A percentile compares a stretch with the other conserved stretches of the same genome.
Evolutionary conservation across 805 yeast genomes (phyloP).

Genomic region (Myxozyma nipponensis): DNA sequence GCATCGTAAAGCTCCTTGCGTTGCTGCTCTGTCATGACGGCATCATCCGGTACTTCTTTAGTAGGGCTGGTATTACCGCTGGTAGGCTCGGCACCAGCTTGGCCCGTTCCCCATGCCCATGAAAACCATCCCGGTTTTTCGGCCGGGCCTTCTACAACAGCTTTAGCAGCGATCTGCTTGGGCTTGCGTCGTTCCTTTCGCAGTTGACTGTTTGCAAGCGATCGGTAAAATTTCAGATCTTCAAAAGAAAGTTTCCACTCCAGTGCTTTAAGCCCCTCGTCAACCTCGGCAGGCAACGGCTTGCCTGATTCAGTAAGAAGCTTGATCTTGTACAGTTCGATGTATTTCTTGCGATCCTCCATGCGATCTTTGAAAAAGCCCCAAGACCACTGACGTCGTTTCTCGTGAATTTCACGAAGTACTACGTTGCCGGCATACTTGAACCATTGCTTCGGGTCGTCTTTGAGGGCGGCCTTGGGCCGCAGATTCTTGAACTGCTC

Average conservation of each 20-base stretch:
- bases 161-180: constrained; percentile 1
- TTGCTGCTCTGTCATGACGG: constrained; percentile 77
- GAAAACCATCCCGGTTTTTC: constrained; percentile 52
- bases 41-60: constrained; percentile 25
- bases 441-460: constrained; percentile 79
- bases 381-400: constrained; percentile 85
- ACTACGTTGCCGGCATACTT: constrained; percentile 74
- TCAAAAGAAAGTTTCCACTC: constrained; percentile 65
- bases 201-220: constrained; percentile 66
- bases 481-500: constrained; percentile 67
- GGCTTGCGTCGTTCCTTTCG: constrained; percentile 48
- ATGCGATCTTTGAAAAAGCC: constrained; percentile 66
- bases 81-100: constrained; percentile 13
- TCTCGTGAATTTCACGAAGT: constrained; percentile 73
- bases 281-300: constrained; percentile 28
- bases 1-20: constrained; percentile 86
- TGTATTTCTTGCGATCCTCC: constrained; percentile 66
- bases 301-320: constrained; percentile 38
- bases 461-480: constrained; percentile 51
- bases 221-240: constrained; percentile 79
- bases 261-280: constrained; percentile 45
- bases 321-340: constrained; percentile 61
- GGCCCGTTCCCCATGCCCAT: constrained; percentile 46
- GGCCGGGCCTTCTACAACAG: constrained; percentile 15
- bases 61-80: neutral